phyloP scores from a whole-genome alignment of 2,329 filamentous ascomycete species.

The Trichoderma polysporum region DNA sequence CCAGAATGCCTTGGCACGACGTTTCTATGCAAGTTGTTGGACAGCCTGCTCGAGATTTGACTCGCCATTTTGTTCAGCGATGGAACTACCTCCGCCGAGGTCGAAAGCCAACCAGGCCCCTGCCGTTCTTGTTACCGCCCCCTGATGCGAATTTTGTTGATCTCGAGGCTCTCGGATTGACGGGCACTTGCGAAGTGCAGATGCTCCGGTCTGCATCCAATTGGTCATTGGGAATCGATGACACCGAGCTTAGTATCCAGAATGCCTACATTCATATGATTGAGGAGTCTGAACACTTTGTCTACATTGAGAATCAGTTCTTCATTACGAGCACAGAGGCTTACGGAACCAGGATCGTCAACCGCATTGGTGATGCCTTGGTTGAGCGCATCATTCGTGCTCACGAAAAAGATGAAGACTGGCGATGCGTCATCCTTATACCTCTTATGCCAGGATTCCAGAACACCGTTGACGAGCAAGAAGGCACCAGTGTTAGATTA shows the following conservation, averaged over 20 bases:
- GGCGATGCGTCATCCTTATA: slow-evolving; percentile 87
- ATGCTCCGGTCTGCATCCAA: slow-evolving; percentile 85
- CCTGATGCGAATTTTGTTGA: slow-evolving; percentile 88
- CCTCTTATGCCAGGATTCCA: slow-evolving; percentile 98
- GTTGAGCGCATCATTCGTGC: slow-evolving; percentile 89
- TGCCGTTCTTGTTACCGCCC: slow-evolving; percentile 88
- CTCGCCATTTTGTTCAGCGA: slow-evolving; percentile 92
- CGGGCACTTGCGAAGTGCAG: slow-evolving; percentile 94
- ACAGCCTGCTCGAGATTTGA: slow-evolving; percentile 90
- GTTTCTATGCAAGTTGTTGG: slow-evolving; percentile 97
- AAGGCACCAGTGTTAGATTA: slow-evolving; percentile 88
- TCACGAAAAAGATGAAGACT: slow-evolving; percentile 78
- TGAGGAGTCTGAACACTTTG: slow-evolving; percentile 90
- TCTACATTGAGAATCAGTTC: slow-evolving; percentile 99
- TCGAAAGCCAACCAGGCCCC: slow-evolving; percentile 87
- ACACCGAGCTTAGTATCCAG: slow-evolving; percentile 92
- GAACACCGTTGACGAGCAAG: slow-evolving; percentile 90
- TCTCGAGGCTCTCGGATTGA: slow-evolving; percentile 81
- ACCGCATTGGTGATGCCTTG: slow-evolving; percentile 90
- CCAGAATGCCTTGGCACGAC: slow-evolving; percentile 98
- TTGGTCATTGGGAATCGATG: slow-evolving; percentile 89
- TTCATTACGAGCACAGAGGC: slow-evolving; percentile 93
- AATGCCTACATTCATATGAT: slow-evolving; percentile 95
- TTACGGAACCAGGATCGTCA: slow-evolving; percentile 82
- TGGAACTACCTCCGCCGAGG: slow-evolving; percentile 97